Evolutionary conservation across 306 rosid genomes (phyloP).

Genomic region (Cyclanthera cordifolia): DNA sequence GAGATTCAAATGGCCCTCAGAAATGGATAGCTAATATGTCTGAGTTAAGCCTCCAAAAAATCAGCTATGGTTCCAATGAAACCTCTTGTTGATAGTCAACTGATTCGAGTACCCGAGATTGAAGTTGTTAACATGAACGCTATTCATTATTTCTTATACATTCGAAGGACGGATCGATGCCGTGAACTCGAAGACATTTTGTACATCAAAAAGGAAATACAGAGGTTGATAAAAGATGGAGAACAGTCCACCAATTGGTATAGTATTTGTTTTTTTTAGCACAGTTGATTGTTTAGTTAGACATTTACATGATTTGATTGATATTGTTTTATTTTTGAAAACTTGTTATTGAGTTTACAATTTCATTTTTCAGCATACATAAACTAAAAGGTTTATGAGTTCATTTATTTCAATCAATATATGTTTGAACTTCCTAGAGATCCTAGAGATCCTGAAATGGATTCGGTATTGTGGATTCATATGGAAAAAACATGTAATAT

Average conservation of each 20-base stretch:
- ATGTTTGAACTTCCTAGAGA: too few species aligned
- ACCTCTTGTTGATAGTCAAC: constrained; percentile 36
- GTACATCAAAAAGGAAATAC: not conserved
- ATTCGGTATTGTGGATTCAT: too few species aligned
- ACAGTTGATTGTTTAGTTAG: not conserved
- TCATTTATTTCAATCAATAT: too few species aligned
- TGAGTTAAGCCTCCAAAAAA: constrained; percentile 49
- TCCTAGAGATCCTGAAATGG: too few species aligned
- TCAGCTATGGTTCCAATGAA: constrained; percentile 66
- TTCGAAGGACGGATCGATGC: not conserved
- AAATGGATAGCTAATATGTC: constrained; percentile 70
- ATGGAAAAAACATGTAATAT: too few species aligned
- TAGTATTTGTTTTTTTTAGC: not conserved
- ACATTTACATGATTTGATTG: too few species aligned
- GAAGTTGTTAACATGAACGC: not conserved
- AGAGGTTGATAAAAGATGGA: not conserved
- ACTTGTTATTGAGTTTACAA: too few species aligned
- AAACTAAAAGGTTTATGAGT: too few species aligned
- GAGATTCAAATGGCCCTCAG: constrained; percentile 48
- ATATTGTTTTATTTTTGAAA: too few species aligned
- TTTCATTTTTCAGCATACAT: too few species aligned
- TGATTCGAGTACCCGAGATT: not conserved
- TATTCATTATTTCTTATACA: not conserved
- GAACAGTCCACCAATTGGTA: not conserved
- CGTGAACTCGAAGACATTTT: not conserved